phyloP scores from a whole-genome alignment of 2,329 filamentous ascomycete species.

The Triangularia setosa region DNA sequence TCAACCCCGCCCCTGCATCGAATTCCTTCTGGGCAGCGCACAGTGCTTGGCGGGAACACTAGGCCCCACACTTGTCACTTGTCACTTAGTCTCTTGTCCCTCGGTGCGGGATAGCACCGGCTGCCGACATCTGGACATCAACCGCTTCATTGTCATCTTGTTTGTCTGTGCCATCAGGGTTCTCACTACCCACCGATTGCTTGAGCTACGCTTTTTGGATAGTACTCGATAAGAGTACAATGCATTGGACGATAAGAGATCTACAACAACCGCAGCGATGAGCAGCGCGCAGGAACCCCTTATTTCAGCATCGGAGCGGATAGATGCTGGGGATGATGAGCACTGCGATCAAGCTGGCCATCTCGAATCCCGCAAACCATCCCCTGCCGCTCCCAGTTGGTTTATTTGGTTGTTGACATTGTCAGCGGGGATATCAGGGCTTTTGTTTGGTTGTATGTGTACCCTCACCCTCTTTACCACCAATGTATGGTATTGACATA shows the following conservation, averaged over 20 bases:
- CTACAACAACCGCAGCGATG: conserved; percentile 7
- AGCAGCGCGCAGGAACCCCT: conserved; percentile 25
- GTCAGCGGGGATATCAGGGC: conserved; percentile 62
- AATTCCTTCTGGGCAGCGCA: background rate
- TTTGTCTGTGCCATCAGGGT: background rate
- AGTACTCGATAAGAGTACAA: background rate
- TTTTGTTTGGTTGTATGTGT: conserved; percentile 63
- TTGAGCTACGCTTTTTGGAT: background rate
- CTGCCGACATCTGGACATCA: background rate
- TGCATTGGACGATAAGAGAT: background rate
- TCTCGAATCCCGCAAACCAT: background rate
- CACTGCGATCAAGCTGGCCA: conserved; percentile 3
- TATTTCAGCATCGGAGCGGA: conserved; percentile 14
- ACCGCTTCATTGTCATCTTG: background rate
- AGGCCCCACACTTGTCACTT: background rate
- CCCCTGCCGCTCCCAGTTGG: conserved; percentile 35
- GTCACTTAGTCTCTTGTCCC: no score
- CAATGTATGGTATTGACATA: background rate
- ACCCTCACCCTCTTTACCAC: background rate
- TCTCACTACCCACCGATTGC: background rate
- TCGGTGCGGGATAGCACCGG: background rate
- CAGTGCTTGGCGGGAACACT: conserved; percentile 6
- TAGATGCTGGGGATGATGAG: background rate
- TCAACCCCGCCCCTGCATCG: conserved; percentile 12
- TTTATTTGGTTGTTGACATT: conserved; percentile 61